Conservation (phyloP, 73 alveolate species). For the Tetrahymena elliotti region DNA sequence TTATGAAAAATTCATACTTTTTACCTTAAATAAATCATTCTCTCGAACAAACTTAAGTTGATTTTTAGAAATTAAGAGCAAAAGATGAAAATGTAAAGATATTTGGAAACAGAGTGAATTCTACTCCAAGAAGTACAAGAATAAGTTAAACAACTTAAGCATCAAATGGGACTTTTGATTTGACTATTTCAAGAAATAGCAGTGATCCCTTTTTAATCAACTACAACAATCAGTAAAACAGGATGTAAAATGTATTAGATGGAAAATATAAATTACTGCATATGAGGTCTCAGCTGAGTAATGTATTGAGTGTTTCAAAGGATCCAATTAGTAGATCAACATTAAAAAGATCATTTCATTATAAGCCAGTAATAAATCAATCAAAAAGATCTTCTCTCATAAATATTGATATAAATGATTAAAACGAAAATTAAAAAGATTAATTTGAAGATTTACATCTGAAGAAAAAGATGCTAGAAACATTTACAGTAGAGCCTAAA, state of each 20-base stretch:
- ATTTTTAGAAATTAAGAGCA: background rate
- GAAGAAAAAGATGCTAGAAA: background rate
- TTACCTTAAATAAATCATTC: background rate
- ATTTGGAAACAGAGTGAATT: background rate
- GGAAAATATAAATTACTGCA: background rate
- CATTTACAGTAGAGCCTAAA: background rate
- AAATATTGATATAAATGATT: background rate
- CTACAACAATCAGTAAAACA: background rate
- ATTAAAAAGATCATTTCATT: background rate
- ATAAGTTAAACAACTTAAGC: background rate
- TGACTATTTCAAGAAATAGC: background rate
- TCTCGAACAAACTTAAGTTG: background rate
- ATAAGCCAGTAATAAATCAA: background rate
- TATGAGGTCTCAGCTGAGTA: background rate
- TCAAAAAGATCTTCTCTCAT: background rate
- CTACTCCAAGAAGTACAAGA: background rate
- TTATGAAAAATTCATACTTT: background rate
- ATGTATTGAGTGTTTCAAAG: background rate
- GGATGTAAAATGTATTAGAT: background rate
- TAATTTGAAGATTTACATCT: background rate
- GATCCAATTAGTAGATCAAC: background rate
- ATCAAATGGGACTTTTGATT: background rate
- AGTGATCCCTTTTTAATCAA: background rate
- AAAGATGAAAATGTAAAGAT: background rate
- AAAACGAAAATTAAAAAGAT: background rate